Base-by-base conservation (phyloP, 352 stramenopile genomes). In the Globisporangium spiculum region DNA sequence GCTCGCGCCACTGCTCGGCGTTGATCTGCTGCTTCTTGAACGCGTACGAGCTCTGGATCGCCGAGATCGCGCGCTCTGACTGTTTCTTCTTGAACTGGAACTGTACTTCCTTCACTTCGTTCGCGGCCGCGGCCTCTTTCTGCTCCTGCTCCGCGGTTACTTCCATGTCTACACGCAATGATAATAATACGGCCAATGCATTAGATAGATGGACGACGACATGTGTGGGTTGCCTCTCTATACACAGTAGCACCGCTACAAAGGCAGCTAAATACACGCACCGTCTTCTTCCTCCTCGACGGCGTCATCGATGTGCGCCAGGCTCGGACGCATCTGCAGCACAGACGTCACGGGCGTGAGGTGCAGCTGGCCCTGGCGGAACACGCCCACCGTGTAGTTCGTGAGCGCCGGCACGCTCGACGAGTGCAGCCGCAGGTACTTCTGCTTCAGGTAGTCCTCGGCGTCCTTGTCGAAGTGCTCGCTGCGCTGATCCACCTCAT, bases 1-100 rank as follows among this genome's bases (percentile, higher is more conserved):
- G 78, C 63, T 93, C 84, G 14, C 79, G 79, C 87, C 87, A 95
- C 52, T 83, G 78, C 67, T 95, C 87, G 2, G 83, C 81, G 50
- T 92, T 87, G 70, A 93, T 89, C 64, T 92, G 81, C 65, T 92
- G 79, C 64, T 91, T 91, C 70, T 90, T 90, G 78, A 89, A 93
- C 41, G 84, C 86, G 70, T 88, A 95, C 57, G 88, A 93, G 73
- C 88, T 93, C 74, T 93, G 86, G 59, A 93, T 92, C 16, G 84
- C 84, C 0, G 77, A 86, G 36, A 95, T 79, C 9, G 85, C 83
- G 30, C 88, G 83, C 62, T 93, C 84, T 48, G 83, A 92, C 74
- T 91, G 87, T 55, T 93, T 93, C 75, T 94, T 93, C 73, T 93
- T 92, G 73, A 94, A 93, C 72, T 94, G 84, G 66, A 95, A 90